Conservation (phyloP, 2,329 filamentous ascomycete species). For the Monilinia aucupariae region DNA sequence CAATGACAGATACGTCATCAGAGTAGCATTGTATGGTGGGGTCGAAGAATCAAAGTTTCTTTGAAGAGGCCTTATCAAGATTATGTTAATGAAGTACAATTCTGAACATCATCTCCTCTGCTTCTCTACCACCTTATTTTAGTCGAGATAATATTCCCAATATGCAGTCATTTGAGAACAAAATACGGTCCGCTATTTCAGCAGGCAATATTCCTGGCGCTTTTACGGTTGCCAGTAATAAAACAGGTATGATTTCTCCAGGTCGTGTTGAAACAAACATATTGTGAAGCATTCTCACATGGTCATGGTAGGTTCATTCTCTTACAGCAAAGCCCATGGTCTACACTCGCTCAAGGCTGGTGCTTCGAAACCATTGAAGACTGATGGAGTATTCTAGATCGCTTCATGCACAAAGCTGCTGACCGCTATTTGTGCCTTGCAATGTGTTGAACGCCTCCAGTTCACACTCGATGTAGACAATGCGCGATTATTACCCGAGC, state of each 20-base stretch:
- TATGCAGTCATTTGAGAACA: conserved; percentile 6
- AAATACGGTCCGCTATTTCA: background rate
- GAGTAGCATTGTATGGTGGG: background rate
- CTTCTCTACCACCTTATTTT: background rate
- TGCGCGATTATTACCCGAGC: conserved; percentile 26
- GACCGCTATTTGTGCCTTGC: conserved; percentile 47
- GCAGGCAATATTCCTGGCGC: conserved; percentile 22
- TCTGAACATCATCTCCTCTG: background rate
- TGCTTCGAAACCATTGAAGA: conserved; percentile 51
- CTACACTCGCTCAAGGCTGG: conserved; percentile 43
- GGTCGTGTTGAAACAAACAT: background rate
- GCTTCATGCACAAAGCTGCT: conserved; percentile 55
- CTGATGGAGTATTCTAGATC: conserved; percentile 56
- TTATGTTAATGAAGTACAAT: background rate
- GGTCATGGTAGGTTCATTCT: conserved; percentile 34
- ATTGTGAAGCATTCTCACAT: background rate
- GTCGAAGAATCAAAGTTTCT: background rate
- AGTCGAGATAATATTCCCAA: background rate
- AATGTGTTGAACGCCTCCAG: conserved; percentile 49
- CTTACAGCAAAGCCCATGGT: conserved; percentile 37
- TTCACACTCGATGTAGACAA: conserved; percentile 45
- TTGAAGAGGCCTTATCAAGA: background rate
- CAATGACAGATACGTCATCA: background rate
- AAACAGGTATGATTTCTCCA: conserved; percentile 15
- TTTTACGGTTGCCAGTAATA: conserved; percentile 21